phyloP scores from a whole-genome alignment of 106 monocot genomes.

The Allium fistulosum region DNA sequence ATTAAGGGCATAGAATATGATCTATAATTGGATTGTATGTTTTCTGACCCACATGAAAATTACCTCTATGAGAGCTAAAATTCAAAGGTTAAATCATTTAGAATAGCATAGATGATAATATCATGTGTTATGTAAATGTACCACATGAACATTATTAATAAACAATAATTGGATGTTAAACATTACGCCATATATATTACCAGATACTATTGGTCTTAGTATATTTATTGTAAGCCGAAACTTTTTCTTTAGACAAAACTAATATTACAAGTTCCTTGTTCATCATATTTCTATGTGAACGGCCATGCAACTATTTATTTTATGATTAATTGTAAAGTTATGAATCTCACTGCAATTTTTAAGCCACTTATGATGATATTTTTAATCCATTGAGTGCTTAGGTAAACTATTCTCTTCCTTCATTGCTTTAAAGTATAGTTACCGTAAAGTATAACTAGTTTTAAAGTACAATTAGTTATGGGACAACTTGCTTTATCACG shows the following conservation, averaged over 20 bases:
- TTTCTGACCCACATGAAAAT: no score
- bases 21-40: no score
- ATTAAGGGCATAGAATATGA: no score
- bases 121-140: no score
- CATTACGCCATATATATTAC: slow-evolving; percentile 73
- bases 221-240: slow-evolving; percentile 73
- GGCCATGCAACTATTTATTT: background rate
- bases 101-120: no score
- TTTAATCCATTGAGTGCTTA: slow-evolving; percentile 58
- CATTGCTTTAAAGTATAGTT: background rate
- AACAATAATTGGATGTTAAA: background rate
- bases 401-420: slow-evolving; percentile 75
- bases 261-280: no score
- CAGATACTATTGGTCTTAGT: slow-evolving; percentile 56
- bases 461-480: no score
- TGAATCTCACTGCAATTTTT: slow-evolving; percentile 81
- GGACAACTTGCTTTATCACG: no score
- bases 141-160: background rate
- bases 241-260: slow-evolving; percentile 34
- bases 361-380: slow-evolving; percentile 62
- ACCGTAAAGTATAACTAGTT: no score
- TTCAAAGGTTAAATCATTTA: no score
- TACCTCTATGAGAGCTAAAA: no score
- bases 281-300: no score
- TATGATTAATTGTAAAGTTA: slow-evolving; percentile 10